Percentiles rank a stretch among this genome's conserved stretches.
Evolutionary conservation across 2,329 filamentous ascomycete species (phyloP).

Genomic region (Cryphonectria carpinicola): DNA sequence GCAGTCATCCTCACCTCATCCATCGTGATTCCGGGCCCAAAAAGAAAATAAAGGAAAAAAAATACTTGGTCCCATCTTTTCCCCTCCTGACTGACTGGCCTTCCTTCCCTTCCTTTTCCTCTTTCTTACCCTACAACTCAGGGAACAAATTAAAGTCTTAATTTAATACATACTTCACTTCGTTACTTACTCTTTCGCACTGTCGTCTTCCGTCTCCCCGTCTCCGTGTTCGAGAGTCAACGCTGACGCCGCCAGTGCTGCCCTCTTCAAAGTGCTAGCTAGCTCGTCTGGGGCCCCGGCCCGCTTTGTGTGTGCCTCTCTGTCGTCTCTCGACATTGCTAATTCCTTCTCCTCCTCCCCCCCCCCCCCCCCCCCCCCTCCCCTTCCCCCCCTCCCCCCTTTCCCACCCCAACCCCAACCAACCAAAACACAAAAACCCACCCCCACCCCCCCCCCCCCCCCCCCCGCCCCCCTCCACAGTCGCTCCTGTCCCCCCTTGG

Average conservation of each 20-base stretch:
- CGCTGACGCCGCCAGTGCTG: neutral
- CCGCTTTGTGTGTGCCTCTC: neutral
- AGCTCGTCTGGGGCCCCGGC: neutral
- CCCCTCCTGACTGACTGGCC: neutral
- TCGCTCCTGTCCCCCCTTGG: too few species aligned
- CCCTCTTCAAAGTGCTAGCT: neutral
- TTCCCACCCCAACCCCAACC: too few species aligned
- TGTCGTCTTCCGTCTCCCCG: neutral
- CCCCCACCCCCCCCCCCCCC: too few species aligned
- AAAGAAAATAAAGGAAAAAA: neutral
- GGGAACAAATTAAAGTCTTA: neutral
- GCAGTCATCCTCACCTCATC: conserved; percentile 5
- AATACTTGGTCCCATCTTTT: neutral
- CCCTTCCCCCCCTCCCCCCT: too few species aligned
- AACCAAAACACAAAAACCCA: too few species aligned
- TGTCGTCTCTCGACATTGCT: neutral
- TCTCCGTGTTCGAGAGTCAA: neutral
- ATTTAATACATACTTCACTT: conserved; percentile 1
- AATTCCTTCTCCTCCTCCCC: neutral
- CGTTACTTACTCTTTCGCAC: neutral
- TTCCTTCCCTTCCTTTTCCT: neutral
- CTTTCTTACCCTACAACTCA: neutral
- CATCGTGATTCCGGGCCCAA: neutral
- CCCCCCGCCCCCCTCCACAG: too few species aligned
- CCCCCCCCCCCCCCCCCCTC: neutral